Percentiles rank a stretch among this genome's conserved stretches.
Evolutionary conservation across 2,329 filamentous ascomycete species (phyloP).

Genomic region (Cladophialophora chaetospira): DNA sequence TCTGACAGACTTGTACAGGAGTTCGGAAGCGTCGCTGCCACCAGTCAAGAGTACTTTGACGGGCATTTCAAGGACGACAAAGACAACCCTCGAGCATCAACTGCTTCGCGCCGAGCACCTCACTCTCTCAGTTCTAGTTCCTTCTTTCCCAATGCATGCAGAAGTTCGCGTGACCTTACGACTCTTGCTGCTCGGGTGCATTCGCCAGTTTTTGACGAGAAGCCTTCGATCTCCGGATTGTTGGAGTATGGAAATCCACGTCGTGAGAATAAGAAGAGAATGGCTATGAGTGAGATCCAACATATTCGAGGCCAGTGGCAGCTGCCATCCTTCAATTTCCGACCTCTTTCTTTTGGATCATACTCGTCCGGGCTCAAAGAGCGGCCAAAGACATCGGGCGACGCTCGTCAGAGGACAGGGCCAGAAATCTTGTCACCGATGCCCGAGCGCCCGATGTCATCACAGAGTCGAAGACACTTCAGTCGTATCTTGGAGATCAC

Average conservation of each 20-base stretch:
- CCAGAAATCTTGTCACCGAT: slow-evolving; percentile 36
- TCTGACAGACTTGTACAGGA: slow-evolving; percentile 12
- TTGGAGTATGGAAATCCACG: slow-evolving; percentile 13
- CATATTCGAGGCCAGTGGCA: slow-evolving; percentile 20
- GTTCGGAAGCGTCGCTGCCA: neutral
- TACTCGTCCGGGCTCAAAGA: slow-evolving; percentile 7
- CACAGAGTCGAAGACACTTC: slow-evolving; percentile 36
- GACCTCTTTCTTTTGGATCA: slow-evolving; percentile 27
- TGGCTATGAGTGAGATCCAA: neutral
- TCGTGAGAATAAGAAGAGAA: neutral
- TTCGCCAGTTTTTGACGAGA: slow-evolving; percentile 25
- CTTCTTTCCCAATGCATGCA: slow-evolving; percentile 32
- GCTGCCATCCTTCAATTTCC: slow-evolving; percentile 28
- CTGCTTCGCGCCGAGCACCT: slow-evolving; percentile 25
- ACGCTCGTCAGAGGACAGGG: slow-evolving; percentile 17
- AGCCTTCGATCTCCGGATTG: slow-evolving; percentile 16
- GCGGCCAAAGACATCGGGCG: slow-evolving; percentile 31
- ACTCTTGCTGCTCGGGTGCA: slow-evolving; percentile 33
- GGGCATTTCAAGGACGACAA: slow-evolving; percentile 13
- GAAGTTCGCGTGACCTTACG: slow-evolving; percentile 32
- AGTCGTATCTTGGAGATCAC: slow-evolving; percentile 38
- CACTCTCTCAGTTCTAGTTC: slow-evolving; percentile 24
- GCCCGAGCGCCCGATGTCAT: slow-evolving; percentile 36
- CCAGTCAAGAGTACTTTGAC: slow-evolving; percentile 1
- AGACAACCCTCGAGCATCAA: slow-evolving; percentile 21